These are phyloP conservation scores for Penicillium soppii DNA, from an alignment of 495 filamentous ascomycete species.

Conservation along the genomic window DNA sequence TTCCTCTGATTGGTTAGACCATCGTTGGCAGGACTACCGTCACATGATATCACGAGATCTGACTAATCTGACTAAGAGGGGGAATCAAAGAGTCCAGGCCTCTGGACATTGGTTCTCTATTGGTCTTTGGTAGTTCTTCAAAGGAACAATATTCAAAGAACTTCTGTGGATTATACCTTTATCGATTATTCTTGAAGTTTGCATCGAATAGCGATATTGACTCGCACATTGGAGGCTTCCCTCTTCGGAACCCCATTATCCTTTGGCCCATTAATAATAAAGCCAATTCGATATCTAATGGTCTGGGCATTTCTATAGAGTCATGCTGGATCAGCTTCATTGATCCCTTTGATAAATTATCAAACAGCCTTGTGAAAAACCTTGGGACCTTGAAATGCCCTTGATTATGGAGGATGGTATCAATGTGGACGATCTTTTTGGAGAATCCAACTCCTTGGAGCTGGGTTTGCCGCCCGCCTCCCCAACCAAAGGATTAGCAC, in stretches of 20 bases:
- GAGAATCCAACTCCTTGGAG: conserved; percentile 56
- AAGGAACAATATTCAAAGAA: no score
- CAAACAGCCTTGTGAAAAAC: not conserved
- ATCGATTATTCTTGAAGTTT: no score
- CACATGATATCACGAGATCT: conserved; percentile 13
- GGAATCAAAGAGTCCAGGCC: conserved; percentile 1
- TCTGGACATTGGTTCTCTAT: no score
- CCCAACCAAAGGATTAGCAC: conserved; percentile 63
- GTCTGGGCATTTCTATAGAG: conserved; percentile 5
- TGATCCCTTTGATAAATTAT: not conserved
- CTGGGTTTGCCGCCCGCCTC: conserved; percentile 54
- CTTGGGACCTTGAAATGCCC: no score
- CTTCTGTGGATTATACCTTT: no score
- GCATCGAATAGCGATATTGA: not conserved
- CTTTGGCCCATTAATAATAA: conserved; percentile 1
- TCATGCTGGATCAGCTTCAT: conserved; percentile 9
- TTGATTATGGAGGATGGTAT: conserved; percentile 69
- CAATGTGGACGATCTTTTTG: conserved; percentile 75
- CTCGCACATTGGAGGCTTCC: not conserved
- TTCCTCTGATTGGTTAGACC: conserved; percentile 11
- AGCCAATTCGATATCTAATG: not conserved
- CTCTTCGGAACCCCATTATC: not conserved
- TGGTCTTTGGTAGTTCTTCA: not conserved
- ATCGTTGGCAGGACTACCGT: conserved; percentile 27
- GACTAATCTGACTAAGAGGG: conserved; percentile 13